Evolutionary conservation across 2,329 filamentous ascomycete species (phyloP).

Genomic region (Talaromyces sp.): DNA sequence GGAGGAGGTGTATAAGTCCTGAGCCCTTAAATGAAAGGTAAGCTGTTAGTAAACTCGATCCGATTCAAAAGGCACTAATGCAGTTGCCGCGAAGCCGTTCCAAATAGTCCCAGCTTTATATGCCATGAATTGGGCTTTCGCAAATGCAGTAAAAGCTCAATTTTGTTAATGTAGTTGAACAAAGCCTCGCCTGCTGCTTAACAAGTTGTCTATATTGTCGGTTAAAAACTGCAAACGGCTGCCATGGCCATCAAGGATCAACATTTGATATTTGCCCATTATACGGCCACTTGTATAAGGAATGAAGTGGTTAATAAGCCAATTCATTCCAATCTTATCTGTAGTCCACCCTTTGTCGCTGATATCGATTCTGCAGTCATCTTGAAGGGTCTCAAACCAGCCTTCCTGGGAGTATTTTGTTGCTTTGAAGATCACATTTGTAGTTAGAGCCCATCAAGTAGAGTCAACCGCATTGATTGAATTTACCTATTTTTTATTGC

Average conservation of each 20-base stretch:
- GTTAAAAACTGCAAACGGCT: neutral
- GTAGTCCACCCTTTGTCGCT: slow-evolving; percentile 3
- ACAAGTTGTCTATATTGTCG: neutral
- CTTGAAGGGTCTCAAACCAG: slow-evolving; percentile 7
- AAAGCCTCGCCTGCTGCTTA: neutral
- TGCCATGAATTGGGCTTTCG: neutral
- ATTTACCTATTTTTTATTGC: slow-evolving; percentile 22
- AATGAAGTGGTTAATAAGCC: slow-evolving; percentile 12
- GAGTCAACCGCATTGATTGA: too few relatives aligned
- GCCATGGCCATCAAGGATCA: neutral
- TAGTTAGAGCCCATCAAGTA: too few relatives aligned
- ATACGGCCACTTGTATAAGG: slow-evolving; percentile 1
- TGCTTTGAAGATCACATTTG: slow-evolving; percentile 19
- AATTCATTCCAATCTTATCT: slow-evolving; percentile 5
- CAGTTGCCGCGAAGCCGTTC: neutral
- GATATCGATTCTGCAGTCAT: neutral
- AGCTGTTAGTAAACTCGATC: neutral
- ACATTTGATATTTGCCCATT: neutral
- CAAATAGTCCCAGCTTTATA: slow-evolving; percentile 1
- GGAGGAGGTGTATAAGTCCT: neutral
- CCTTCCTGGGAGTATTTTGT: slow-evolving; percentile 15
- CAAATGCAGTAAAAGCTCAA: neutral
- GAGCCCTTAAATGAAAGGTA: neutral
- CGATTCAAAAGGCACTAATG: neutral
- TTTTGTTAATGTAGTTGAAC: neutral